These are phyloP conservation scores for Begonia masoniana DNA, from an alignment of 306 rosid species.

Conservation along the genomic window DNA sequence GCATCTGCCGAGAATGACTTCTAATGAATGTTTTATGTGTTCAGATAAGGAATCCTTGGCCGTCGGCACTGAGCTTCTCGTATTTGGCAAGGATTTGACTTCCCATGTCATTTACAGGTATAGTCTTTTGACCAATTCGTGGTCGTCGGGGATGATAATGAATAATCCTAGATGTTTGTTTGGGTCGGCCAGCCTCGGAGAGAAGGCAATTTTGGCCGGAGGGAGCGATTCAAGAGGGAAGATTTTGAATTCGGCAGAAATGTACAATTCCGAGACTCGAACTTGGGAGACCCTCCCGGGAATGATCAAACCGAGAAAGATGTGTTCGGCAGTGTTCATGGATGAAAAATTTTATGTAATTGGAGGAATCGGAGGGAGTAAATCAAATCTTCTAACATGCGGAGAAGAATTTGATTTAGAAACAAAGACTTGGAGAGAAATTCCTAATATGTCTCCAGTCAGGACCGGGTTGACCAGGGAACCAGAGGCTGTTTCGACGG, in stretches of 20 bases:
- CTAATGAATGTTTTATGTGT: conserved; percentile 72
- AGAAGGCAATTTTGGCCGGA: conserved; percentile 76
- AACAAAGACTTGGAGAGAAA: conserved; percentile 54
- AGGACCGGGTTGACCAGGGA: conserved; percentile 27
- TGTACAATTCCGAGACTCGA: conserved; percentile 64
- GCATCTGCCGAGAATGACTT: conserved; percentile 73
- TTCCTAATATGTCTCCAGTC: conserved; percentile 73
- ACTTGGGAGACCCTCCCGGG: conserved; percentile 54
- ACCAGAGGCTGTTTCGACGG: conserved; percentile 41
- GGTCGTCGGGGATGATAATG: conserved; percentile 72
- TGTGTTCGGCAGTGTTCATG: conserved; percentile 89
- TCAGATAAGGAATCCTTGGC: conserved; percentile 84
- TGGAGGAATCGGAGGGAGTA: conserved; percentile 72
- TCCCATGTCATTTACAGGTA: conserved; percentile 61
- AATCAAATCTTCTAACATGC: conserved; percentile 40
- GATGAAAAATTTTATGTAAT: conserved; percentile 60
- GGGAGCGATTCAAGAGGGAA: conserved; percentile 67
- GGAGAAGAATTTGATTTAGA: conserved; percentile 68
- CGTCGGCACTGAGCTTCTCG: conserved; percentile 87
- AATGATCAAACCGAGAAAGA: conserved; percentile 68
- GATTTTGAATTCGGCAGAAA: conserved; percentile 51
- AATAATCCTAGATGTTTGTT: conserved; percentile 78
- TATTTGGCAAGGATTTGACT: conserved; percentile 52
- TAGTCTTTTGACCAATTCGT: conserved; percentile 67
- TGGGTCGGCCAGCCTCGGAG: conserved; percentile 81